phyloP scores from a whole-genome alignment of 2,329 filamentous ascomycete species.

The Fusarium sp. region DNA sequence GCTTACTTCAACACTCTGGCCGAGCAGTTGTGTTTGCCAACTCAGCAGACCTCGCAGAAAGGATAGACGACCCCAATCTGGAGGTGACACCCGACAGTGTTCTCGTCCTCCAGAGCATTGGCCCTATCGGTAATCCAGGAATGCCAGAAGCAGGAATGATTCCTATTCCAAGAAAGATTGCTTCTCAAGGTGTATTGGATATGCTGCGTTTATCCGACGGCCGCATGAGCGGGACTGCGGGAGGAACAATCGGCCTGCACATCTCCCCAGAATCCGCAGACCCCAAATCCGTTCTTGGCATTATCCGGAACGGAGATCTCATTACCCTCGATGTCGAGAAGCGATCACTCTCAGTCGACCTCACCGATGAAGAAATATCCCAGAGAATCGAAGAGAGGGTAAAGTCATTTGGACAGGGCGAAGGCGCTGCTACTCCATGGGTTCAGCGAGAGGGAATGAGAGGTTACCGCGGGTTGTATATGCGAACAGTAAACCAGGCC shows the following conservation, averaged over 20 bases:
- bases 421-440: slow-evolving; percentile 52
- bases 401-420: slow-evolving; percentile 51
- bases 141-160: slow-evolving; percentile 88
- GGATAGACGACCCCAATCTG: slow-evolving; percentile 71
- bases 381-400: slow-evolving; percentile 74
- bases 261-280: slow-evolving; percentile 87
- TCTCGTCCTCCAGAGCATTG: slow-evolving; percentile 89
- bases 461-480: slow-evolving; percentile 73
- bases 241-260: slow-evolving; percentile 92
- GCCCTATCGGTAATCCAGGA: slow-evolving; percentile 89
- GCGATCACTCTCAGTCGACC: slow-evolving; percentile 70
- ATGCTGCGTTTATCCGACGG: slow-evolving; percentile 91
- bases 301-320: slow-evolving; percentile 82
- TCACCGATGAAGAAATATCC: slow-evolving; percentile 79
- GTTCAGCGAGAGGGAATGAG: slow-evolving; percentile 58
- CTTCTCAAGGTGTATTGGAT: slow-evolving; percentile 81
- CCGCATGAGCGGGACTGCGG: slow-evolving; percentile 87
- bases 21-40: slow-evolving; percentile 78
- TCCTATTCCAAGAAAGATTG: slow-evolving; percentile 81
- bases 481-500: slow-evolving; percentile 73
- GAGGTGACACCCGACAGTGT: slow-evolving; percentile 75
- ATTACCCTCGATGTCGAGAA: slow-evolving; percentile 84
- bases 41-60: slow-evolving; percentile 81
- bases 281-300: slow-evolving; percentile 82
- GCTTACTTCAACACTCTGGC: slow-evolving; percentile 62